phyloP scores from a whole-genome alignment of 2,329 filamentous ascomycete species.

The Pseudocercospora fijiensis region DNA sequence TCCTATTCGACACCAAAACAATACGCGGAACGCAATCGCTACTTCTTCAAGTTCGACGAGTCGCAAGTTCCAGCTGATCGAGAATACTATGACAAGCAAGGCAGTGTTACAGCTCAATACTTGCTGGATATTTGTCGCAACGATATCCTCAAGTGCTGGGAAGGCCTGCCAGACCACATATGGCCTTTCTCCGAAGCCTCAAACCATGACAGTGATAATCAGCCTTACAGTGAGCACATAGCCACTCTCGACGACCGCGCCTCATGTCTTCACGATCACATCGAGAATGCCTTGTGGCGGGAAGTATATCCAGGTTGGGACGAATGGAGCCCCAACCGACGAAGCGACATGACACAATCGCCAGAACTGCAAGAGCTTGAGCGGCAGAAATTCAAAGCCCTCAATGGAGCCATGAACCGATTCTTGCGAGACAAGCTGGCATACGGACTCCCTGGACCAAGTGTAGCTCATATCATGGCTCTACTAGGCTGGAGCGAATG shows the following conservation, averaged over 20 bases:
- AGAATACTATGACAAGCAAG: conserved; percentile 12
- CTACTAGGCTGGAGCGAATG: conserved; percentile 56
- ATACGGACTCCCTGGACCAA: conserved; percentile 54
- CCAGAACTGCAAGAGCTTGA: conserved; percentile 13
- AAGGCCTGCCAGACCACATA: not conserved
- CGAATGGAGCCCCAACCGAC: not conserved
- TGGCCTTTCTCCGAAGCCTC: not conserved
- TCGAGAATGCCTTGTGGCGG: conserved; percentile 2
- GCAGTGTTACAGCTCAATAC: not conserved
- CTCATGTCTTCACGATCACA: not conserved
- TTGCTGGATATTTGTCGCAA: conserved; percentile 2
- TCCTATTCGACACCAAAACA: conserved; percentile 57
- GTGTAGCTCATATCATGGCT: conserved; percentile 54
- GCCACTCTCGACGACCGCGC: not conserved
- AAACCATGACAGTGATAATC: not conserved
- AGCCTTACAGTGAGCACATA: not conserved
- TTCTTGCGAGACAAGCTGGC: conserved; percentile 59
- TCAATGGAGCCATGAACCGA: conserved; percentile 48
- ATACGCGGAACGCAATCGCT: conserved; percentile 57
- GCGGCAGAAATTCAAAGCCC: conserved; percentile 18
- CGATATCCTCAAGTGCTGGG: not conserved
- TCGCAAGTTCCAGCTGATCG: conserved; percentile 16
- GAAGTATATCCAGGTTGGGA: not conserved
- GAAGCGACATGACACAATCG: conserved; percentile 7
- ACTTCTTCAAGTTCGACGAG: conserved; percentile 53